These are phyloP conservation scores for Phycomyces blakesleeanus DNA, from an alignment of 192 early-diverging fungal genomes.

Conservation along the genomic window DNA sequence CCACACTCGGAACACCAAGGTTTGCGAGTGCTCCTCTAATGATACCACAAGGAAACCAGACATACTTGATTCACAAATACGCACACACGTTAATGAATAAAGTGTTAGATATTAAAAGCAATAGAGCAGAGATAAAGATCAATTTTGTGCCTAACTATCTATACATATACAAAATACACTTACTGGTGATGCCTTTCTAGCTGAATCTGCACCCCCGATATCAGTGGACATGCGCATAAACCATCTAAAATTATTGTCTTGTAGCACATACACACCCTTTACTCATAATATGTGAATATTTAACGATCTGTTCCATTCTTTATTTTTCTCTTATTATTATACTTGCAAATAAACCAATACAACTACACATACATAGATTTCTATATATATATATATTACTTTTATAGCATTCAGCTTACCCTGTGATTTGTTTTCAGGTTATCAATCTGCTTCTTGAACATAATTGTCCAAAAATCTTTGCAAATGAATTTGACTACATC, in stretches of 20 bases:
- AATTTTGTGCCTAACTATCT: too few relatives aligned
- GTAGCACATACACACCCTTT: slow-evolving; percentile 94
- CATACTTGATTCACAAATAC: slow-evolving; percentile 56
- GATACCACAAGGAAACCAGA: slow-evolving; percentile 96
- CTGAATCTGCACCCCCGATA: slow-evolving; percentile 69
- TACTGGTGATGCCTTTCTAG: slow-evolving; percentile 75
- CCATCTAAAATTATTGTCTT: slow-evolving; percentile 97
- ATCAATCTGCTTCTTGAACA: slow-evolving; percentile 98
- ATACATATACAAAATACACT: too few relatives aligned
- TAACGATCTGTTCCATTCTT: background rate
- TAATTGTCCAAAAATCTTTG: slow-evolving; percentile 93
- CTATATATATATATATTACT: too few relatives aligned
- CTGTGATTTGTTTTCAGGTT: slow-evolving; percentile 98
- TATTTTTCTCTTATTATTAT: background rate
- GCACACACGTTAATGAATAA: too few relatives aligned
- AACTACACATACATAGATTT: too few relatives aligned
- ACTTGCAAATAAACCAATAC: too few relatives aligned
- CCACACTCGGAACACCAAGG: slow-evolving; percentile 80
- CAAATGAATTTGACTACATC: slow-evolving; percentile 99
- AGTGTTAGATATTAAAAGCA: too few relatives aligned
- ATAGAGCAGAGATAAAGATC: too few relatives aligned
- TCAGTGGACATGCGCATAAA: slow-evolving; percentile 89
- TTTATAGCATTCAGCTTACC: too few relatives aligned
- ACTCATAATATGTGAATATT: background rate
- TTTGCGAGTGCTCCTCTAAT: slow-evolving; percentile 91